Percentiles rank a stretch among this genome's conserved stretches.
Conservation (phyloP, 345 rosid genomes). For the Aegle marmelos region DNA sequence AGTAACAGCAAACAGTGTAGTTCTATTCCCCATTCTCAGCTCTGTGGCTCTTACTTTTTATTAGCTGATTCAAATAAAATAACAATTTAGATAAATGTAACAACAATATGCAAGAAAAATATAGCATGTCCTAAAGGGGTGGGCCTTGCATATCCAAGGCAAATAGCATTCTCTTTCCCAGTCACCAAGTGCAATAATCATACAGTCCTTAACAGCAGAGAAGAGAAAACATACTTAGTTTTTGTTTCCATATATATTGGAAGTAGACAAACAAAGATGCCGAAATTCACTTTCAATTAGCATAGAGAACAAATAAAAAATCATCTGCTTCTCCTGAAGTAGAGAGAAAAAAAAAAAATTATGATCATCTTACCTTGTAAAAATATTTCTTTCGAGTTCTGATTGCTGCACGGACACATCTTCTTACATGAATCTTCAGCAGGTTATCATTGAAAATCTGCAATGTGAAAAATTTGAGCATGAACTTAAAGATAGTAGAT, state of each 20-base stretch:
- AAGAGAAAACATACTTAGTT: no score
- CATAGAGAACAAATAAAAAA: not conserved
- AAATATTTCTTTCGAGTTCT: constrained; percentile 82
- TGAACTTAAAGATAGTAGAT: not conserved
- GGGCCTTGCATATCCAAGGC: not conserved
- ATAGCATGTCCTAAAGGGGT: not conserved
- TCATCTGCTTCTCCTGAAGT: not conserved
- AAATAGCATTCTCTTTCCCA: not conserved
- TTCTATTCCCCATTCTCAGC: constrained; percentile 39
- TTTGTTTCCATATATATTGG: not conserved
- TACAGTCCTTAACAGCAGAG: not conserved
- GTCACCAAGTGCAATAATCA: not conserved
- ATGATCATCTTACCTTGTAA: constrained; percentile 54
- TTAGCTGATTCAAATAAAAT: constrained; percentile 49
- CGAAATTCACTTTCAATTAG: not conserved
- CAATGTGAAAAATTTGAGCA: constrained; percentile 11
- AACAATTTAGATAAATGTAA: constrained; percentile 17
- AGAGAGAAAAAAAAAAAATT: not conserved
- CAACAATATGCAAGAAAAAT: constrained; percentile 12
- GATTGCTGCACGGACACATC: constrained; percentile 69
- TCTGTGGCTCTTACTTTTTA: constrained; percentile 36
- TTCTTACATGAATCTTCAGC: constrained; percentile 64
- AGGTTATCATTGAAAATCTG: constrained; percentile 88
- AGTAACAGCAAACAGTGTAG: constrained; percentile 12
- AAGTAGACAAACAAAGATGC: not conserved